These are phyloP conservation scores for Chlorella sp. DNA, from an alignment of 139 green algal genomes.

Conservation along the genomic window DNA sequence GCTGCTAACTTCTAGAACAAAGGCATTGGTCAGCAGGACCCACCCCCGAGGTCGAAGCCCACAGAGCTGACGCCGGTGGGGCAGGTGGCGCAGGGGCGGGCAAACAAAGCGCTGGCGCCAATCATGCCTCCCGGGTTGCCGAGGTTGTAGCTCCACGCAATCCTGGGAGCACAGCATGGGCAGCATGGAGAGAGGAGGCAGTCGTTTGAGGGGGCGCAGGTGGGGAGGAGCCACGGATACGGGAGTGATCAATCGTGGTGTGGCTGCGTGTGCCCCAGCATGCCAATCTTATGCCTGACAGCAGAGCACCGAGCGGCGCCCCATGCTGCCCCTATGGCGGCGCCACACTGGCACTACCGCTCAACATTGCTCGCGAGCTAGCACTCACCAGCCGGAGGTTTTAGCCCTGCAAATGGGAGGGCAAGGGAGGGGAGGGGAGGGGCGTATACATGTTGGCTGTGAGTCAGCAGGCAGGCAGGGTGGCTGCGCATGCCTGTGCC, in stretches of 20 bases:
- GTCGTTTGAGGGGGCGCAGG: neutral
- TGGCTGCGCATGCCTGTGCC: neutral
- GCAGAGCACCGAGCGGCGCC: neutral
- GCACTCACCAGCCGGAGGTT: neutral
- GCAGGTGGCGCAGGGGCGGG: constrained; percentile 11
- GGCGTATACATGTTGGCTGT: neutral
- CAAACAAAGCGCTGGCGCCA: neutral
- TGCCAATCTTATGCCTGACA: neutral
- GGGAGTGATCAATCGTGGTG: too few species aligned
- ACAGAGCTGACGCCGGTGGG: neutral
- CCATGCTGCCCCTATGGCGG: too few species aligned
- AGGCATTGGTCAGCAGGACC: neutral
- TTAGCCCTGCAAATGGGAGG: neutral
- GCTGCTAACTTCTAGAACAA: neutral
- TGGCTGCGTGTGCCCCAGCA: too few species aligned
- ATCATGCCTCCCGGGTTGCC: neutral
- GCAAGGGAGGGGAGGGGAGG: too few species aligned
- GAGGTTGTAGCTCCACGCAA: neutral
- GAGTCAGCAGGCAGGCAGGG: neutral
- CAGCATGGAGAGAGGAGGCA: too few species aligned
- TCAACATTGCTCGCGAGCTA: too few species aligned
- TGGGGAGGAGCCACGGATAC: neutral
- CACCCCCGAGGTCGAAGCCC: neutral
- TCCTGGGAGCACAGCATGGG: neutral
- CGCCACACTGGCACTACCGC: too few species aligned